Evolutionary conservation across 768 basidiomycete species (phyloP), one percentile per base, ranked within the genome.

Genomic region (Galerina sulciceps): DNA sequence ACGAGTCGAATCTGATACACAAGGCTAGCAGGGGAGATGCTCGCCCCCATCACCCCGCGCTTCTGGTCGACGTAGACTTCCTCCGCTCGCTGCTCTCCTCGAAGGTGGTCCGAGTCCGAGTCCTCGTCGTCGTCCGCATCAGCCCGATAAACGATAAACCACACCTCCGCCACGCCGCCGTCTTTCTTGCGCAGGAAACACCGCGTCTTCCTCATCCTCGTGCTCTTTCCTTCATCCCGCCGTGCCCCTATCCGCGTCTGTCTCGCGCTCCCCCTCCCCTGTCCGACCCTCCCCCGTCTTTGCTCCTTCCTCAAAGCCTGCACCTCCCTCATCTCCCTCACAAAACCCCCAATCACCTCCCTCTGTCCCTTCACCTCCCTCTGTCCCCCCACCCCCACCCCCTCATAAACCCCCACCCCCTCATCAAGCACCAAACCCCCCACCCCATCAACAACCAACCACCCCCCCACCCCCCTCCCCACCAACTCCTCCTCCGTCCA

Each of bases 401-500:
- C 69, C 17, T 48, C 56, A n/a, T n/a, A n/a, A n/a, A n/a, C n/a
- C 40, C 57, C 54, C 26, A 61, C 44, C 11, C 31, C 60, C 42
- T 62, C 69, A 61, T 71, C 68, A 13, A 41, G 35, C 11, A 81
- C 63, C 47, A 85, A 70, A 35, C 74, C 73, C 61, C 67, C 72
- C 3, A 87, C 59, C 17, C 69, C 71, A 61, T 75, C 71, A 4
- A 88, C 87, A 18, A 86, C 71, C 10, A 87, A 64, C 52, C 88
- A 87, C 10, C 75, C 76, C 4, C 75, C 70, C 38, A 87, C 59
- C 17, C 69, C 71, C 61, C 75, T 72, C 6, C 89, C 87, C 18
- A 86, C 71, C 10, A 87, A 64, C 52, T 88, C 87, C 10, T 75
- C 76, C 4, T 75, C 70, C 38, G 76, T 73, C 82, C 84, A 89